These are phyloP conservation scores for Kurtzmaniella quercitrusa DNA, from an alignment of 1,139 yeast genomes.

Conservation along the genomic window DNA sequence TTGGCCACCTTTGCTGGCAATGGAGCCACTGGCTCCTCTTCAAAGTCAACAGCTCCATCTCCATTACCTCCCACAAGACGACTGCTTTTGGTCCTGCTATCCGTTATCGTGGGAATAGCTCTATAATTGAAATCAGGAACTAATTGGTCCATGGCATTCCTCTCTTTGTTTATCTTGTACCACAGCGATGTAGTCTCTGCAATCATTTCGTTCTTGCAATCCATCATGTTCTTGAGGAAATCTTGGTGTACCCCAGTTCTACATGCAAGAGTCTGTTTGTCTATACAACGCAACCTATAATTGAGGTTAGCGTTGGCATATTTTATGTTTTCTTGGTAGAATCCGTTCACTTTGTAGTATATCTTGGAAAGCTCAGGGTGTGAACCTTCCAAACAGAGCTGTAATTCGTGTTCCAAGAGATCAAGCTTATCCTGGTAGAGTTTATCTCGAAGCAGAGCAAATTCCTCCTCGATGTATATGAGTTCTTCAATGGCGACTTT, in stretches of 20 bases:
- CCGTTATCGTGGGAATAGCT: slow-evolving; percentile 24
- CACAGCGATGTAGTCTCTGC: slow-evolving; percentile 78
- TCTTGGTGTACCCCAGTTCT: slow-evolving; percentile 85
- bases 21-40: slow-evolving; percentile 13
- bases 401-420: slow-evolving; percentile 75
- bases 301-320: slow-evolving; percentile 66
- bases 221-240: slow-evolving; percentile 64
- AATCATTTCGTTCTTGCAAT: slow-evolving; percentile 61
- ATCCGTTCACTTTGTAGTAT: slow-evolving; percentile 67
- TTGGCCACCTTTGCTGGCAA: slow-evolving; percentile 32
- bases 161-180: slow-evolving; percentile 89
- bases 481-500: slow-evolving; percentile 65
- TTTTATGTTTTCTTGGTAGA: slow-evolving; percentile 63
- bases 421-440: slow-evolving; percentile 70
- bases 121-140: slow-evolving; percentile 42
- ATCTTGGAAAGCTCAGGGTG: slow-evolving; percentile 78
- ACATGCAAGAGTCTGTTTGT: slow-evolving; percentile 74
- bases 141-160: slow-evolving; percentile 76
- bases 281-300: slow-evolving; percentile 72
- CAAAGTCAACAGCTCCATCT: not conserved
- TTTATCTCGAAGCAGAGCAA: slow-evolving; percentile 80
- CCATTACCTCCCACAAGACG: not conserved
- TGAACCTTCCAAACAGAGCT: slow-evolving; percentile 81
- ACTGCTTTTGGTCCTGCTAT: slow-evolving; percentile 1
- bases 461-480: slow-evolving; percentile 75